A percentile compares a stretch with the other conserved stretches of the same genome.
phyloP scores from a whole-genome alignment of 2,329 filamentous ascomycete species.

The Botryotinia narcissicola region DNA sequence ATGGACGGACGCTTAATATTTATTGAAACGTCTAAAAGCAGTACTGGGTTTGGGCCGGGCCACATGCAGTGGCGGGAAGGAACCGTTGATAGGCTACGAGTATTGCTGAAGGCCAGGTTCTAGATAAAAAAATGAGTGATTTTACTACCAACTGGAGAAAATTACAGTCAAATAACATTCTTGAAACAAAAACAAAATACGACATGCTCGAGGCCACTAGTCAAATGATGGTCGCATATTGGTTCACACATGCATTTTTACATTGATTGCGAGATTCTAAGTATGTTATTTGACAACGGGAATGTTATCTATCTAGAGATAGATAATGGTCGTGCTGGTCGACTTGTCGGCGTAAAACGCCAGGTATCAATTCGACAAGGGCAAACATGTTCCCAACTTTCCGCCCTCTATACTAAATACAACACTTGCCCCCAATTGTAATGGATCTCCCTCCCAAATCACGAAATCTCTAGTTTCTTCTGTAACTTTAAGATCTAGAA shows the following conservation, averaged over 20 bases:
- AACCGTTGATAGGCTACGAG: not conserved
- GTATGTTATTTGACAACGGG: not conserved
- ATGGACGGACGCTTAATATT: not conserved
- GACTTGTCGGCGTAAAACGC: not conserved
- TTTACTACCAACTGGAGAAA: not conserved
- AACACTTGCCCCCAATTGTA: constrained; percentile 43
- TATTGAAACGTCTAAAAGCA: not conserved
- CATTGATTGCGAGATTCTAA: not conserved
- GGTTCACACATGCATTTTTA: not conserved
- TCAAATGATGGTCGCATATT: not conserved
- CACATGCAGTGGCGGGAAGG: not conserved
- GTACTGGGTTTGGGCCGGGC: not conserved
- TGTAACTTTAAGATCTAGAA: constrained; percentile 39
- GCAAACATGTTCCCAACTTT: constrained; percentile 40
- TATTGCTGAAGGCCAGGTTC: not conserved
- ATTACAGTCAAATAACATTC: not conserved
- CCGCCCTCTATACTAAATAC: constrained; percentile 40
- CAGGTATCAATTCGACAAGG: constrained; percentile 27
- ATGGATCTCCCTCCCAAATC: constrained; percentile 45
- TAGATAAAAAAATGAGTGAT: not conserved
- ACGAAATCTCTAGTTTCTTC: constrained; percentile 43
- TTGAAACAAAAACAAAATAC: not conserved
- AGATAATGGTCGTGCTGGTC: not conserved
- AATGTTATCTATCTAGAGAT: not conserved
- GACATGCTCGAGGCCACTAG: not conserved